Percentiles rank a stretch among this genome's conserved stretches.
Evolutionary conservation across 1,284 basidiomycete genomes (phyloP).

Genomic region (Malassezia arunalokei): DNA sequence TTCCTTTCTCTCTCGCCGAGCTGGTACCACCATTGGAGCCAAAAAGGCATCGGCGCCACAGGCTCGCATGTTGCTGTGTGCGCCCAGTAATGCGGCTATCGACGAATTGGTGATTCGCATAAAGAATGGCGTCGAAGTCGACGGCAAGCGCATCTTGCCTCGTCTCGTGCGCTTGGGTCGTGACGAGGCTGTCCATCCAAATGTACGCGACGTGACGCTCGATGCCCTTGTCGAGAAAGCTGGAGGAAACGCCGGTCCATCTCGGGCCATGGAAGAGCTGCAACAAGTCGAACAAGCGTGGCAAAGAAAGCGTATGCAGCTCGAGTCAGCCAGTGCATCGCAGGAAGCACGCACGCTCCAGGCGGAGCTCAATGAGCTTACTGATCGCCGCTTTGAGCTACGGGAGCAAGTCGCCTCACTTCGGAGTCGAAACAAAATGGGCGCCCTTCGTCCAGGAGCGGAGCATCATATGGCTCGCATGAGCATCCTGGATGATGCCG

Average conservation of each 20-base stretch:
- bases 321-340: background rate
- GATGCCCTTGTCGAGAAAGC: constrained; percentile 50
- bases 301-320: background rate
- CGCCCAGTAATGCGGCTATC: constrained; percentile 95
- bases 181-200: constrained; percentile 64
- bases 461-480: constrained; percentile 4
- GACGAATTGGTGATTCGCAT: constrained; percentile 86
- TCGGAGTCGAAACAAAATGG: background rate
- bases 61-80: constrained; percentile 75
- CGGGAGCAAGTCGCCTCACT: constrained; percentile 7
- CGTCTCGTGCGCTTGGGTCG: constrained; percentile 83
- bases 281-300: background rate
- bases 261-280: background rate
- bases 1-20: constrained; percentile 56
- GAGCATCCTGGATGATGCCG: constrained; percentile 51
- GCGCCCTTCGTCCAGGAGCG: background rate
- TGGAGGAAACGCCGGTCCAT: background rate
- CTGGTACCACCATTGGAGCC: constrained; percentile 9
- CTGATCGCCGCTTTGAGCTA: constrained; percentile 9
- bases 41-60: constrained; percentile 15
- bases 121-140: constrained; percentile 60
- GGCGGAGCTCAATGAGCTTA: background rate
- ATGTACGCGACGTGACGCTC: constrained; percentile 73
- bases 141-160: constrained; percentile 54
- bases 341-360: constrained; percentile 8